Base-by-base conservation (phyloP, 1,284 basidiomycete genomes). In the Microbotryum intermedium region DNA sequence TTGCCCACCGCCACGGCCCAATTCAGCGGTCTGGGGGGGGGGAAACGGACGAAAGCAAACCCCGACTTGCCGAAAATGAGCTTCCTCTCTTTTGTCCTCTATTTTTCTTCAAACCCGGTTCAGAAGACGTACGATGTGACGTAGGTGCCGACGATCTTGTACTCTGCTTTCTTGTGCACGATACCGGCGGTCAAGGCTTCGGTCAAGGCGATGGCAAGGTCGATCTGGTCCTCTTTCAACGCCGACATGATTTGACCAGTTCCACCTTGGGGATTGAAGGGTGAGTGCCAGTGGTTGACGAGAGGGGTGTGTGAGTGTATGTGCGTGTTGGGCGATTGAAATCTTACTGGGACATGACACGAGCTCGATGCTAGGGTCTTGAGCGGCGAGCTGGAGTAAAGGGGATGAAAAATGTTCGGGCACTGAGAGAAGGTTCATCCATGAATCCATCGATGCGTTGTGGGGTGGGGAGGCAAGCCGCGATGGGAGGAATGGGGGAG, bases 151-250 rank as follows among this genome's bases (percentile, higher is more conserved):
- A 94, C 85, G 18, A 97, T 84, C 74, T 88, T 90, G 77, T 95
- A 97, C 18, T 86, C 83, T 55, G 81, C 80, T 0, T 87, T 87
- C 0, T 90, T 89, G 63, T 88, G 88, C 13, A 90, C 90, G 55
- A 97, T 89, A 0, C 93, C 94, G 50, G 91, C 88, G 67, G 97
- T 92, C 44, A 97, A 78, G 0, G 90, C 84, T 74, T 97, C 94
- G 0, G 94, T 97, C 55, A 98, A 82, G 0, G 93, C 94, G 65
- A 90, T 89, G 60, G 60, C 90, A 42, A 95, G 76, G 72, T 95
- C 91, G 62, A 95, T 90, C 75, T 91, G 86, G 68, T 88, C 83
- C 61, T 86, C 85, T 43, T 84, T 83, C 56, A 95, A 78, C 48
- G 87, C 83, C 29, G 83, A 81, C 67, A 93, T 93, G 68, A 95